Evolutionary conservation across 345 rosid species (phyloP).

Genomic region (Aurinia saxatilis): DNA sequence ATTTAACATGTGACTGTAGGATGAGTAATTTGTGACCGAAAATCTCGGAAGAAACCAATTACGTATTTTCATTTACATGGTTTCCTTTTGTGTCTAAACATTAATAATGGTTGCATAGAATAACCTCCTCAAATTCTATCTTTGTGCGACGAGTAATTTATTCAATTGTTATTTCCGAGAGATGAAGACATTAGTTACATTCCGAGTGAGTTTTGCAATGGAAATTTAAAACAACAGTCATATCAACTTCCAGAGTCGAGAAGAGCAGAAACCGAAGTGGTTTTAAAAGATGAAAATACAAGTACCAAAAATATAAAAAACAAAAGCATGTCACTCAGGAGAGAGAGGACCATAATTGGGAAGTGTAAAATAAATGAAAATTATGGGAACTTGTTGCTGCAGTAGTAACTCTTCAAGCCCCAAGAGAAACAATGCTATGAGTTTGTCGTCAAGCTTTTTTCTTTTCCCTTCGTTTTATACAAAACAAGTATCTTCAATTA

Average conservation of each 20-base stretch:
- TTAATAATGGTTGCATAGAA: neutral
- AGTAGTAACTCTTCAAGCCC: constrained; percentile 26
- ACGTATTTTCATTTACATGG: neutral
- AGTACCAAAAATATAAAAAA: neutral
- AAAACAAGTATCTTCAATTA: neutral
- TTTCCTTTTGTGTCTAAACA: neutral
- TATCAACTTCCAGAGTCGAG: constrained; percentile 17
- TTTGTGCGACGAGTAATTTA: neutral
- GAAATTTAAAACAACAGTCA: neutral
- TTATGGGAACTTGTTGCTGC: constrained; percentile 36
- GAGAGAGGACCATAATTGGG: constrained; percentile 22
- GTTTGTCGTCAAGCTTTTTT: constrained; percentile 21
- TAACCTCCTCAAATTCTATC: neutral
- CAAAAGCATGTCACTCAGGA: constrained; percentile 16
- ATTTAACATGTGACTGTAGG: constrained; percentile 7
- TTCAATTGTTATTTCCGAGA: neutral
- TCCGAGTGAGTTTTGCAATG: neutral
- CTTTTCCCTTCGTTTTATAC: neutral
- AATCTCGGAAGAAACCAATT: no score
- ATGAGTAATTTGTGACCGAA: neutral
- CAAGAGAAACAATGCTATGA: constrained; percentile 25
- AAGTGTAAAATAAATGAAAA: constrained; percentile 23
- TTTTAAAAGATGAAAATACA: neutral
- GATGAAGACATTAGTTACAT: neutral
- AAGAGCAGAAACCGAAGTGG: constrained; percentile 10